Conservation (phyloP, 2,329 filamentous ascomycete genomes). For the Rachicladosporium sp. region DNA sequence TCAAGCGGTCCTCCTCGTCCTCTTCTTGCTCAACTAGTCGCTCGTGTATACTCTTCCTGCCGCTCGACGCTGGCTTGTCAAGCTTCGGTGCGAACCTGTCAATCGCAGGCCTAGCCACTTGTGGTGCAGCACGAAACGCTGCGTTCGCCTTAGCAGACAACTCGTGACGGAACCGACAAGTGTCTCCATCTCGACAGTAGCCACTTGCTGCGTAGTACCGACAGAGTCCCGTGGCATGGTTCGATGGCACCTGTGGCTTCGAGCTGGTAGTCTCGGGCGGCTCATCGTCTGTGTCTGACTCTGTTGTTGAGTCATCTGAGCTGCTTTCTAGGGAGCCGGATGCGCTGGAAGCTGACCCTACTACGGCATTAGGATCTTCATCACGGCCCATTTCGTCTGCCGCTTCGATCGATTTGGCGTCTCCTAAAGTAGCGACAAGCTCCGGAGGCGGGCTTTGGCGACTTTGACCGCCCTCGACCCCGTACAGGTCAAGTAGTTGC, state of each 20-base stretch:
- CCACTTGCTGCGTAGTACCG: constrained; percentile 21
- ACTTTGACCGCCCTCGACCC: too few species aligned
- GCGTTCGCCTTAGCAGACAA: constrained; percentile 6
- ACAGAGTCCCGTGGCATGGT: constrained; percentile 19
- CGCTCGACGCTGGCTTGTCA: constrained; percentile 5
- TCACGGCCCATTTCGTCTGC: too few species aligned
- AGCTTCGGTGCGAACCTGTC: constrained; percentile 12
- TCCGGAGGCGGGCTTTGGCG: too few species aligned
- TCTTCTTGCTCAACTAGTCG: constrained; percentile 33
- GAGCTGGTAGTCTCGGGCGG: constrained; percentile 28
- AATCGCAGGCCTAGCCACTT: constrained; percentile 4
- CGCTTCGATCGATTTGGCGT: too few species aligned
- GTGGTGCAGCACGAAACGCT: constrained; percentile 3
- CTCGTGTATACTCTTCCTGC: constrained; percentile 16
- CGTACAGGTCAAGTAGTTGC: too few species aligned
- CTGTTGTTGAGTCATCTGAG: constrained; percentile 12
- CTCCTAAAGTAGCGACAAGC: too few species aligned
- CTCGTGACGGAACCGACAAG: constrained; percentile 23
- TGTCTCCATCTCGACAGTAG: constrained; percentile 21
- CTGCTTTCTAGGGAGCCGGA: too few species aligned
- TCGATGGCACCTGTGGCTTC: constrained; percentile 16
- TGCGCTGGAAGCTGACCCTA: constrained; percentile 11
- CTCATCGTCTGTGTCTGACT: constrained; percentile 21
- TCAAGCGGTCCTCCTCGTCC: constrained; percentile 29
- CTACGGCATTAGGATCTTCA: constrained; percentile 8